A percentile compares a stretch with the other conserved stretches of the same genome.
Evolutionary conservation across 495 filamentous ascomycete genomes (phyloP).

Genomic region (Staphylotrichum tortipilum): DNA sequence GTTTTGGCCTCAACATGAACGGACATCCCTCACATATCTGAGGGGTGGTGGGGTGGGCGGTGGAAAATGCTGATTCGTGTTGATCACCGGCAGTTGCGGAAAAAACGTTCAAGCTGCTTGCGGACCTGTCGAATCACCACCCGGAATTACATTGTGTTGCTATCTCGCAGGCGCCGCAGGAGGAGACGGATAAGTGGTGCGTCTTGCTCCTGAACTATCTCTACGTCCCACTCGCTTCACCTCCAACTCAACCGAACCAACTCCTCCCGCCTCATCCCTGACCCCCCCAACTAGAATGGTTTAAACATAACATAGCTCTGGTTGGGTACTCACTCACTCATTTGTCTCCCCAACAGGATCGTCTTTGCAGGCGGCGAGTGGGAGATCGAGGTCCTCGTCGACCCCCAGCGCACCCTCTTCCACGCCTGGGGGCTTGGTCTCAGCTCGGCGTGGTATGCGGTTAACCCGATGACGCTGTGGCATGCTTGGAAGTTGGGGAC

Average conservation of each 20-base stretch:
- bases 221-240: too few species aligned
- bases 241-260: background rate
- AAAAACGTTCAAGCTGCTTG: constrained; percentile 3
- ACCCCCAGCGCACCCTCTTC: constrained; percentile 44
- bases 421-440: constrained; percentile 47
- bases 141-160: constrained; percentile 47
- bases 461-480: constrained; percentile 39
- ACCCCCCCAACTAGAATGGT: background rate
- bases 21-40: background rate
- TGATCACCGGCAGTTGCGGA: constrained; percentile 1
- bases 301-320: too few species aligned
- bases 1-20: background rate
- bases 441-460: constrained; percentile 43
- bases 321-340: too few species aligned
- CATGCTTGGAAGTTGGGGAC: constrained; percentile 39
- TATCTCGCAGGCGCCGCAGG: constrained; percentile 46
- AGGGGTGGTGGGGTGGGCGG: background rate
- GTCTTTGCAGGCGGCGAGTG: constrained; percentile 43
- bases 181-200: constrained; percentile 45
- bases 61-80: too few species aligned
- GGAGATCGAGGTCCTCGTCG: constrained; percentile 45
- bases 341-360: too few species aligned
- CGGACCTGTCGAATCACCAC: constrained; percentile 27
- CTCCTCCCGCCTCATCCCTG: background rate
- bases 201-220: background rate